These are phyloP conservation scores for Pyrus hybrid DNA, from an alignment of 331 rosid species.

Conservation along the genomic window DNA sequence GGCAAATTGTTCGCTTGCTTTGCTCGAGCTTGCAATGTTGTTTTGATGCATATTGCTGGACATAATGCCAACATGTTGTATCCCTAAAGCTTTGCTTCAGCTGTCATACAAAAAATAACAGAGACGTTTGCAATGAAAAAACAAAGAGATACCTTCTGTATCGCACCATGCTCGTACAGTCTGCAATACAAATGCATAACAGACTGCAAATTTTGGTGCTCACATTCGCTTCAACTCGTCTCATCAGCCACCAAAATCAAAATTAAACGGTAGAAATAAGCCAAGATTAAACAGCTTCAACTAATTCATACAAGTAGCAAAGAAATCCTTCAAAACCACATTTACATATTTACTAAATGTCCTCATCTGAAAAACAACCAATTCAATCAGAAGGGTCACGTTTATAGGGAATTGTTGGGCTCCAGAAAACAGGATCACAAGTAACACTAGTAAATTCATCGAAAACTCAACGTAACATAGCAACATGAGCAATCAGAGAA, in stretches of 20 bases:
- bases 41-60: not conserved
- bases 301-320: not conserved
- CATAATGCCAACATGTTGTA: not conserved
- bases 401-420: no score
- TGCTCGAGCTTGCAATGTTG: not conserved
- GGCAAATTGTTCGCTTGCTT: not conserved
- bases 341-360: no score
- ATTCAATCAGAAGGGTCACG: no score
- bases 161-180: constrained; percentile 74
- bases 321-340: not conserved
- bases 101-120: constrained; percentile 13
- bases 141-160: constrained; percentile 13
- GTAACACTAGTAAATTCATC: no score
- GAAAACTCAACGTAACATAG: no score
- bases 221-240: not conserved
- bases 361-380: no score
- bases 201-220: constrained; percentile 56
- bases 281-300: not conserved
- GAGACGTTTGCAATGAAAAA: constrained; percentile 12
- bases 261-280: no score
- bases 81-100: constrained; percentile 18
- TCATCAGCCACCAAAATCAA: not conserved
- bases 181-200: constrained; percentile 29
- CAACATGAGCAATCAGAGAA: constrained; percentile 60
- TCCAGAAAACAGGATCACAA: no score